phyloP scores from a whole-genome alignment of 1,284 basidiomycete genomes.

The Somion occarium region DNA sequence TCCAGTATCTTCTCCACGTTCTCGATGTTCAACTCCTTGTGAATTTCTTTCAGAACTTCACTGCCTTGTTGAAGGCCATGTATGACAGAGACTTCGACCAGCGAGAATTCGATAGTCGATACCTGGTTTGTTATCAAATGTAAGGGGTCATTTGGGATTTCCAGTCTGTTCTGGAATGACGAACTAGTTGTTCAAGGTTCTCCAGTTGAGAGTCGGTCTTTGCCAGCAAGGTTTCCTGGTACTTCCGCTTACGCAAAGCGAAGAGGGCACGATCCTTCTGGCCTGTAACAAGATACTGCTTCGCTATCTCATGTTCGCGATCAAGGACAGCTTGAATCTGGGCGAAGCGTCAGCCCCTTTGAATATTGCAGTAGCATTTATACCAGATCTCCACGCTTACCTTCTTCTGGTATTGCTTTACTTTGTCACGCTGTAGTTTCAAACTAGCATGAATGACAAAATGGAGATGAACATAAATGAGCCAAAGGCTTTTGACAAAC shows the following conservation, averaged over 20 bases:
- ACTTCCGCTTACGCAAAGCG: conserved; percentile 86
- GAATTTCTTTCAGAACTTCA: conserved; percentile 88
- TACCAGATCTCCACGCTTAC: conserved; percentile 39
- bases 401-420: conserved; percentile 93
- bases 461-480: conserved; percentile 15
- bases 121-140: conserved; percentile 49
- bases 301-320: conserved; percentile 87
- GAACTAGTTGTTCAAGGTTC: conserved; percentile 85
- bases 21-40: conserved; percentile 90
- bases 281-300: conserved; percentile 73
- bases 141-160: background rate
- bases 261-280: conserved; percentile 85
- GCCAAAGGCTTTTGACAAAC: background rate
- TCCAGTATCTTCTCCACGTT: conserved; percentile 91
- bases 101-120: conserved; percentile 92
- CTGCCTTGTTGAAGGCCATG: conserved; percentile 93
- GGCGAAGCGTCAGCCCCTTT: background rate
- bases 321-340: conserved; percentile 88
- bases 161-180: conserved; percentile 23
- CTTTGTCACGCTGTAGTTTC: conserved; percentile 93
- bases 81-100: conserved; percentile 89
- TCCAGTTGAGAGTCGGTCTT: conserved; percentile 92
- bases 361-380: background rate
- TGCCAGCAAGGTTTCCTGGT: conserved; percentile 82
- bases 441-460: conserved; percentile 45